Base-by-base conservation (phyloP, 345 rosid genomes). In the Gossypium thurberi region DNA sequence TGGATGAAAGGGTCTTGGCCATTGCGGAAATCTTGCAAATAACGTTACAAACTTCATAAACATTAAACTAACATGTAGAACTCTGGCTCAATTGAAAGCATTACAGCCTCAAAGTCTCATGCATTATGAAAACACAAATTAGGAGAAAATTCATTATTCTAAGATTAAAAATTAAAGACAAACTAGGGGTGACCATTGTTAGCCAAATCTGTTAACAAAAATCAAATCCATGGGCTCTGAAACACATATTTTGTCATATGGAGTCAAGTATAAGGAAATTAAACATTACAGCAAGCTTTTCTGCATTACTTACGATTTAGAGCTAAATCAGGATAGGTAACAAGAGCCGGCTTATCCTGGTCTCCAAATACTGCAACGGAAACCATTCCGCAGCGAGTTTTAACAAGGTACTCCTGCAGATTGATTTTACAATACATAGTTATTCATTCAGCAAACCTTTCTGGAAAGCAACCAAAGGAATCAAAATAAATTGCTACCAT, bases 261-360 rank as follows among this genome's bases (percentile, higher is more conserved):
- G 55, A 67, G 18, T 25, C 4, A 69, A 64, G 47, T 21, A 44
- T 43, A 57, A 13, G 2, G n/a, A 73, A 70, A 42, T 37, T 10
- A 13, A 21, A 23, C 21, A 58, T 14, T 46, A 17, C 15, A n/a
- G 11, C 11, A 28, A 33, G 15, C 8, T 26, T 68, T 25, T 59
- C 14, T 3, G 37, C 51, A 47, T 28, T 53, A 82, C 96, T 86
- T 83, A 94, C 97, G 77, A 78, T 90, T 91, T 47, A 92, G 73
- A 74, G 90, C 98, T 68, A 94, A 79, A 90, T 94, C 97, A 47
- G 98, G 98, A 82, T 89, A 94, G 7, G 98, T 92, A 47, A 94
- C 75, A 65, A 94, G 93, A 70, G 97, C 98, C 21, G 91, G 97
- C 86, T 92, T 94, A 83, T 94, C 98, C 56, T 82, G 90, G 79